Percentiles rank a stretch among this genome's conserved stretches.
phyloP scores from a whole-genome alignment of 2,329 filamentous ascomycete genomes.

The Aspergillus persii region DNA sequence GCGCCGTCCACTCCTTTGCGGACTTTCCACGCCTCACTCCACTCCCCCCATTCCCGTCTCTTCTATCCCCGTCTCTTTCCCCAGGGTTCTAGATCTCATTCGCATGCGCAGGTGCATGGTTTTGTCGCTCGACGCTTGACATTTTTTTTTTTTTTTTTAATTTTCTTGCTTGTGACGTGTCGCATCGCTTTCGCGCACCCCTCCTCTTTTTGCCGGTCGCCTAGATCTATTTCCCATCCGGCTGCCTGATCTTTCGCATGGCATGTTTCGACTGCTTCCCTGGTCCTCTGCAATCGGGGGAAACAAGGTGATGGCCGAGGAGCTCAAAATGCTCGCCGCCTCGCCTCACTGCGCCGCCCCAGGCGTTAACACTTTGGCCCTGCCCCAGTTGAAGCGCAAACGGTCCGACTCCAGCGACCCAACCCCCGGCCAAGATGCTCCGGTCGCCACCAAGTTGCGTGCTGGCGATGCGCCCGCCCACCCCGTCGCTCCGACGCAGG shows the following conservation, averaged over 20 bases:
- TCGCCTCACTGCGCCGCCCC: slow-evolving; percentile 34
- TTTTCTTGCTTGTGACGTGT: slow-evolving; percentile 8
- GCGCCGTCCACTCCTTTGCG: slow-evolving; percentile 14
- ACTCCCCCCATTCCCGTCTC: not conserved
- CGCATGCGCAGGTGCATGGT: slow-evolving; percentile 22
- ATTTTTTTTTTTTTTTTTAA: slow-evolving; percentile 6
- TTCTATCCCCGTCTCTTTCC: slow-evolving; percentile 10
- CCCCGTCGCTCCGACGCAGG: slow-evolving; percentile 4
- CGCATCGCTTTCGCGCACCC: slow-evolving; percentile 11
- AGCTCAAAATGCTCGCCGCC: slow-evolving; percentile 44
- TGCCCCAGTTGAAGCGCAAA: slow-evolving; percentile 59
- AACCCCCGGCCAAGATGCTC: slow-evolving; percentile 26
- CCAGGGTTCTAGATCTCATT: slow-evolving; percentile 22
- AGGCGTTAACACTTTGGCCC: slow-evolving; percentile 26
- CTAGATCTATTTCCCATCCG: slow-evolving; percentile 1
- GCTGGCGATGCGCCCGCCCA: slow-evolving; percentile 24
- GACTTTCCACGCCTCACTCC: slow-evolving; percentile 12
- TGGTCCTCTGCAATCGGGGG: slow-evolving; percentile 47
- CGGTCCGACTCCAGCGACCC: slow-evolving; percentile 50
- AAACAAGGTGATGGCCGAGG: slow-evolving; percentile 45
- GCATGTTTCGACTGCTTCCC: slow-evolving; percentile 50
- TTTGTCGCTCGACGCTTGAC: slow-evolving; percentile 1
- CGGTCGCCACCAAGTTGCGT: slow-evolving; percentile 32
- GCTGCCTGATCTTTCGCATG: slow-evolving; percentile 37
- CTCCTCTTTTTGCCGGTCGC: slow-evolving; percentile 5